Evolutionary conservation across 2,329 filamentous ascomycete species (phyloP).

Genomic region (Verticillium isaacii): DNA sequence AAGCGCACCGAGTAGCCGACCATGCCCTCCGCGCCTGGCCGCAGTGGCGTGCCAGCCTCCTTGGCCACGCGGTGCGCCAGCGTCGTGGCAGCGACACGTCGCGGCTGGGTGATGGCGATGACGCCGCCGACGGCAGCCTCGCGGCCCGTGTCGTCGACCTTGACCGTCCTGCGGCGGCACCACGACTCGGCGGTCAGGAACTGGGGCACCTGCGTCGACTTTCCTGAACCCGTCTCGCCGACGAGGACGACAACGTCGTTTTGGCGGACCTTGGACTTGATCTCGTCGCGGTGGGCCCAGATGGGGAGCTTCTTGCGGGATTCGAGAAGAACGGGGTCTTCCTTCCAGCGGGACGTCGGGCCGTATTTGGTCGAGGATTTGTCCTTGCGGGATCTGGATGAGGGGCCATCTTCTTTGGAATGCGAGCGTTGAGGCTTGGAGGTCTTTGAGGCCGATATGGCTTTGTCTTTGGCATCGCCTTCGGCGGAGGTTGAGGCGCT

Average conservation of each 20-base stretch:
- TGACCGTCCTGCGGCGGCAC: slow-evolving; percentile 61
- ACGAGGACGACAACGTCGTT: slow-evolving; percentile 78
- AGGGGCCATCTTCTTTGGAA: not conserved
- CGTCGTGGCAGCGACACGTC: slow-evolving; percentile 88
- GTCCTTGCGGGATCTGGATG: not conserved
- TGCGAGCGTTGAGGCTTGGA: not conserved
- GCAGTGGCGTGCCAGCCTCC: slow-evolving; percentile 58
- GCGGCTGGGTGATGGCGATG: slow-evolving; percentile 91
- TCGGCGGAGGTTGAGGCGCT: not conserved
- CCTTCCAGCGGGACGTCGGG: slow-evolving; percentile 10
- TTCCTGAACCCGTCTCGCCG: slow-evolving; percentile 93
- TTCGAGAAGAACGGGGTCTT: slow-evolving; percentile 30
- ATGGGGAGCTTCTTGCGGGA: slow-evolving; percentile 71
- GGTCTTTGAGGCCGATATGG: not conserved
- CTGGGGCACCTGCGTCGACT: slow-evolving; percentile 94
- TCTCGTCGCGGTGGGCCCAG: slow-evolving; percentile 67
- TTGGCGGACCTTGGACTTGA: slow-evolving; percentile 57
- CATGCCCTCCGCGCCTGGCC: slow-evolving; percentile 28
- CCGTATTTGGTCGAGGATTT: not conserved
- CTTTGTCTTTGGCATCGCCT: not conserved
- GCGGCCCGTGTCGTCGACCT: slow-evolving; percentile 28
- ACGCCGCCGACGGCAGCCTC: slow-evolving; percentile 64
- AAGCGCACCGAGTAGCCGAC: slow-evolving; percentile 96
- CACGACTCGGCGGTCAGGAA: slow-evolving; percentile 76
- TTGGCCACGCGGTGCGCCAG: slow-evolving; percentile 82